phyloP scores from a whole-genome alignment of 768 basidiomycete genomes.

The Suillus subluteus region DNA sequence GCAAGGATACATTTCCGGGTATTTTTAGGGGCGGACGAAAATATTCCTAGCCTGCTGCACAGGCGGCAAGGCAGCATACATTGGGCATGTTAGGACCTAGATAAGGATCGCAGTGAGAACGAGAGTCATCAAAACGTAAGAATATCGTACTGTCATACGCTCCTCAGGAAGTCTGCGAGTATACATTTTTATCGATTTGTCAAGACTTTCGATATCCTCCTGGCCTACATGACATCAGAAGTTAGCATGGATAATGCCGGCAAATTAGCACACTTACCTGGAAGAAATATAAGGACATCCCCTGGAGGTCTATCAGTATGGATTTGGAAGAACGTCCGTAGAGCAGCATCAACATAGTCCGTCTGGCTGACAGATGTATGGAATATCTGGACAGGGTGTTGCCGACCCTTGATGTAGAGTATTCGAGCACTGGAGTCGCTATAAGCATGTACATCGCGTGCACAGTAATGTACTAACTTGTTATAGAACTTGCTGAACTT shows the following conservation, averaged over 20 bases:
- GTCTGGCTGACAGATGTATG: slow-evolving; percentile 72
- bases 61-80: slow-evolving; percentile 87
- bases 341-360: slow-evolving; percentile 88
- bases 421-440: slow-evolving; percentile 70
- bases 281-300: slow-evolving; percentile 92
- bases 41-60: slow-evolving; percentile 79
- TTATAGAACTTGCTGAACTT: slow-evolving; percentile 90
- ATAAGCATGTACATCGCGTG: neutral
- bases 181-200: slow-evolving; percentile 71
- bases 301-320: slow-evolving; percentile 81
- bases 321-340: slow-evolving; percentile 94
- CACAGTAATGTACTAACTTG: slow-evolving; percentile 53
- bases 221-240: slow-evolving; percentile 58
- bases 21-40: slow-evolving; percentile 62
- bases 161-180: slow-evolving; percentile 70
- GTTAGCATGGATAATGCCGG: neutral
- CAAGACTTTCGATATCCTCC: slow-evolving; percentile 92
- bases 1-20: slow-evolving; percentile 92
- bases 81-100: slow-evolving; percentile 75
- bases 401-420: slow-evolving; percentile 90
- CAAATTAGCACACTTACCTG: slow-evolving; percentile 50
- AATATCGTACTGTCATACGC: slow-evolving; percentile 47
- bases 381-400: slow-evolving; percentile 87
- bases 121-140: slow-evolving; percentile 1
- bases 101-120: slow-evolving; percentile 9